Base-by-base conservation (phyloP, 371 early-diverging fungal genomes). In the Lichtheimia ramosa region DNA sequence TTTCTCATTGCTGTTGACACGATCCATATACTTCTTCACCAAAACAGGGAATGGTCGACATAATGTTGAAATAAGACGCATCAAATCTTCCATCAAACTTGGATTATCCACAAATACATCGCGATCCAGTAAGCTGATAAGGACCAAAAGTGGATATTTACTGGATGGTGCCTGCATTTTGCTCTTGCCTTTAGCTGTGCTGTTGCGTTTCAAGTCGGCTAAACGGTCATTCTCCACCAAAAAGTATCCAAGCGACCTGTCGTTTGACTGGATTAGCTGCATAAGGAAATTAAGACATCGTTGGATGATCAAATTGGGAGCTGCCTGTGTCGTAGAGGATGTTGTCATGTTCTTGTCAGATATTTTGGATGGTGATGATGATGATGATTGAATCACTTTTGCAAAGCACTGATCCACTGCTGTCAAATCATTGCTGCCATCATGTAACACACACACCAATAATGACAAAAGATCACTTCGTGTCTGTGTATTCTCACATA, bases 401-500 rank as follows among this genome's bases (percentile, higher is more conserved):
- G 89, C 81, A 66, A 93, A 91, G 57, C 89, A 89, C 57, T 79
- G 78, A 56, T 95, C 94, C 0, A 92, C 89, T 13, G 88, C 85
- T 15, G 85, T 84, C 55, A 93, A 61, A 65, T 93, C 92, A 2
- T 82, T 82, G 46, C 89, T 88, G 10, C 92, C 92, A 58, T 94
- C 93, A 56, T 90, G 89, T 43, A 98, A 78, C 27, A 96, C 86
- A 27, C 92, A 90, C 15, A 98, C 82, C 56, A 98, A 74, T 39
- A 96, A 79, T 2, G 91, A 87, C 15, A 97, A 76, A 0, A 97
- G 69, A 56, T 98, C 97, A 6, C 84, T 65, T 8, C 97, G 83
- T 1, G 96, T 91, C 59, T 88, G 86, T 61, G 84, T 86, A 69
- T 96, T 96, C 70, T 96, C 96, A 65, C 94, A 91, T 6, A 98